Conservation (phyloP, 176 grass and related monocot species). For the Secale cereale region DNA sequence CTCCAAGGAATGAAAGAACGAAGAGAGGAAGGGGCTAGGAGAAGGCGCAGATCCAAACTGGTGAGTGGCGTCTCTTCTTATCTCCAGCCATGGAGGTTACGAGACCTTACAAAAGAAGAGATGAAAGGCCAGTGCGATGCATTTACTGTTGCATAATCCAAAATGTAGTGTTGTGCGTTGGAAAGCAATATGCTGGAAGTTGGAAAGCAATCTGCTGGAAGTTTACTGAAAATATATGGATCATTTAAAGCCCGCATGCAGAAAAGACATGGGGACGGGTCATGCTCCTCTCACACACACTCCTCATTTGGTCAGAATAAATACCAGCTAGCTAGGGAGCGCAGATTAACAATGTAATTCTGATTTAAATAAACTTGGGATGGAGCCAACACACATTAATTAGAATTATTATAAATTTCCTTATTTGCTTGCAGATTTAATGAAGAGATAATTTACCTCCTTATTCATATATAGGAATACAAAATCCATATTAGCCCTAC, state of each 20-base stretch:
- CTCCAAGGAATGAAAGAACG: background rate
- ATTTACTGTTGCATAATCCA: background rate
- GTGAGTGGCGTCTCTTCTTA: background rate
- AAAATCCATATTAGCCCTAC: too few species aligned
- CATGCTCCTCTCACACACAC: too few species aligned
- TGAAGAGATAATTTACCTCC: too few species aligned
- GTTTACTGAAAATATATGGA: background rate
- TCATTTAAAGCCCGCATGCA: background rate
- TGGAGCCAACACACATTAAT: too few species aligned
- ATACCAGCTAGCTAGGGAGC: too few species aligned
- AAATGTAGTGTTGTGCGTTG: background rate
- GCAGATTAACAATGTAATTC: too few species aligned
- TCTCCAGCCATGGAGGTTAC: background rate
- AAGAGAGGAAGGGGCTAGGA: background rate
- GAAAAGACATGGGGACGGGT: background rate
- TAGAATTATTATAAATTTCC: too few species aligned
- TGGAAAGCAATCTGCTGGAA: background rate
- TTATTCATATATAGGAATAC: too few species aligned
- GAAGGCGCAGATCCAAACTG: background rate
- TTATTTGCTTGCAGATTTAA: too few species aligned
- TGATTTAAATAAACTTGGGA: too few species aligned
- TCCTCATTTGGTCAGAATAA: too few species aligned
- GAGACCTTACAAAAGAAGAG: background rate
- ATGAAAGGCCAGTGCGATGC: background rate
- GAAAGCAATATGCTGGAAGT: background rate